Base-by-base conservation (phyloP, 108 stramenopile genomes). In the Licmophora abbreviata region DNA sequence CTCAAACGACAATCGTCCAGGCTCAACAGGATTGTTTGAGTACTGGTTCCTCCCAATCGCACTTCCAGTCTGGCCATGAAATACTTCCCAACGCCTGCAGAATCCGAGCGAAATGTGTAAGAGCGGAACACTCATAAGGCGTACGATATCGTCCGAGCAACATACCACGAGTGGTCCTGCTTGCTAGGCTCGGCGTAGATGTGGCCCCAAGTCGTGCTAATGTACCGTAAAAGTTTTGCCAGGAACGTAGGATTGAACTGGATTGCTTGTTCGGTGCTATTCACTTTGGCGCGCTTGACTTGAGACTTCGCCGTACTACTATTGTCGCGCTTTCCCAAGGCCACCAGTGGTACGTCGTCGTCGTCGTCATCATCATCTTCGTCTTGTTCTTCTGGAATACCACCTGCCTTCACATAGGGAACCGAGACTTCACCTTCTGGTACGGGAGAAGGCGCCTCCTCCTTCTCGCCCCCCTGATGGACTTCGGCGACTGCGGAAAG, bases 131-230 rank as follows among this genome's bases (percentile, higher is more conserved):
- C n/a, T 40, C 1, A 3, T 20, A 25, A 37, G 23, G 11, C 28
- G 15, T 17, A 38, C 7, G 12, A 27, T 22, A 1, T 12, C 47
- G 29, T 24, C 32, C 20, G 38, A 14, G 14, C 29, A 12, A 62
- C 71, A 37, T 61, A 73, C 85, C 87, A 88, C 29, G 80, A 76
- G 60, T 74, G 78, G n/a, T 89, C 83, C 4, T 66, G 51, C 58
- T 78, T 59, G n/a, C 70, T 46, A 8, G 78, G 79, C 40, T 89
- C 88, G 18, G 68, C 56, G 44, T 74, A 80, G n/a, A 84, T 49
- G 55, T 89, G 88, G 0, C 88, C 88, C 68, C 79, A 81, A 1
- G 70, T 78, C 46, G 69, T 60, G 59, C 81, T 79, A 20, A 89
- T 77, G 44, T 77, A 52, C 27, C 52, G 40, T 26, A 85, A 44